Evolutionary conservation across 2,329 filamentous ascomycete species (phyloP), one percentile per base, ranked within the genome.

Genomic region (Plenodomus lindquistii): DNA sequence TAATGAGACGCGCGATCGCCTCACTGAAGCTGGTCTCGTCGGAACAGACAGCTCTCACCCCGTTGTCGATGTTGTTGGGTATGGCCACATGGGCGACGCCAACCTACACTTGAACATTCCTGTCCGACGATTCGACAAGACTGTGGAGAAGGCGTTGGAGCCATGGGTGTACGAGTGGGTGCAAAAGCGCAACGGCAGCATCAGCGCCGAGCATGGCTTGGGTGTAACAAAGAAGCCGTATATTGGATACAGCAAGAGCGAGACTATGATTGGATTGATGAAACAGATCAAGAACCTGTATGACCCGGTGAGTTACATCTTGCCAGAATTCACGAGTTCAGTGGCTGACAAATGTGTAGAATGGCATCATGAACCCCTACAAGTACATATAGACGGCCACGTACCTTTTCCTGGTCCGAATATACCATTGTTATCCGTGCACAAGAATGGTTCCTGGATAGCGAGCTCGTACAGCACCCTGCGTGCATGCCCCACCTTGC

Each of bases 111-210:
- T 99, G 59, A 99, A 99, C 73, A 83, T 99, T 27, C 82, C 89
- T 1, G 88, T 90, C 16, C 79, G 92, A 52, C 78, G 86, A 52
- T 97, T 94, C 73, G 90, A 94, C 73, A 89, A 92, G 75, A 80
- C 84, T 47, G 90, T 99, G 20, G 94, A 99, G 76, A 84, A 89
- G 73, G 79, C 84, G 20, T 81, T 99, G 34, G 94, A 99, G 77
- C 94, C 95, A 0, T 99, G 88, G 76, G 90, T 99, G 19, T 99
- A 97, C 69, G 91, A 99, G 76, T 99, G 94, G 94, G 93, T 97
- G 59, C 81, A 86, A 63, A 85, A 90, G 77, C 83, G 89, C 39
- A 87, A 87, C 55, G 94, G 94, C 53, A 97, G 91, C 73, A 97
- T 99, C 74, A 96, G 91, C 67, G 94, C 94, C 41, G 94, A 99